Conservation (phyloP, 495 filamentous ascomycete species). For the Achaetomiella virescens region DNA sequence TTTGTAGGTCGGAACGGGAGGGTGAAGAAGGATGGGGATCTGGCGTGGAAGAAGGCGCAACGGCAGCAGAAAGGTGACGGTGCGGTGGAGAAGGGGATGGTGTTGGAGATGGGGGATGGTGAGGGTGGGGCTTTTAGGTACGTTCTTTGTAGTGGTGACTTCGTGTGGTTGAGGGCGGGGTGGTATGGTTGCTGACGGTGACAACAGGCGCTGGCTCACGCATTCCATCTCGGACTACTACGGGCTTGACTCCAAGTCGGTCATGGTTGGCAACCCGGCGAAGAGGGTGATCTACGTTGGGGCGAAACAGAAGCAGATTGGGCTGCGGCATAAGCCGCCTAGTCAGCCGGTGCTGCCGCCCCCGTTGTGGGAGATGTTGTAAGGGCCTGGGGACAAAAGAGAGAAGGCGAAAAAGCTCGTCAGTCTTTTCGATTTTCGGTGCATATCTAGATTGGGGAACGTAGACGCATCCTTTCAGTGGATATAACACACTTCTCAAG, state of each 20-base stretch:
- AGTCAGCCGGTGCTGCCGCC: slow-evolving; percentile 19
- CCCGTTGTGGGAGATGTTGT: slow-evolving; percentile 32
- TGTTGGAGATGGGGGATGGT: slow-evolving; percentile 72
- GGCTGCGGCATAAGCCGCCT: slow-evolving; percentile 8
- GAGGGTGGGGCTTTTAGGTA: slow-evolving; percentile 76
- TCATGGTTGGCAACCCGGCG: slow-evolving; percentile 68
- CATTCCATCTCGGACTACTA: slow-evolving; percentile 92
- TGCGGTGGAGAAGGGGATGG: slow-evolving; percentile 58
- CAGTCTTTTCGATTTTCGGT: not conserved
- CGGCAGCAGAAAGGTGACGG: slow-evolving; percentile 4
- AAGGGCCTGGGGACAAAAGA: not conserved
- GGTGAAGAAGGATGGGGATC: slow-evolving; percentile 64
- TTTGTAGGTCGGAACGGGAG: slow-evolving; percentile 76
- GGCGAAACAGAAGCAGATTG: slow-evolving; percentile 39
- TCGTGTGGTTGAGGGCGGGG: not conserved
- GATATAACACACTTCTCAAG: not conserved
- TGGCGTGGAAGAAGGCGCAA: slow-evolving; percentile 32
- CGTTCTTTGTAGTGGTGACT: slow-evolving; percentile 23
- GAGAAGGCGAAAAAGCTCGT: not conserved
- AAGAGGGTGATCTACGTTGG: slow-evolving; percentile 88
- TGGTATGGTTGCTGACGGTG: not conserved
- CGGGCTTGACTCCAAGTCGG: slow-evolving; percentile 76
- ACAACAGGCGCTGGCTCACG: slow-evolving; percentile 76
- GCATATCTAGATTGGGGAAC: slow-evolving; percentile 2
- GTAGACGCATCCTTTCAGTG: not conserved